phyloP scores from a whole-genome alignment of 768 basidiomycete species.

The Cystofilobasidium bisporidii region DNA sequence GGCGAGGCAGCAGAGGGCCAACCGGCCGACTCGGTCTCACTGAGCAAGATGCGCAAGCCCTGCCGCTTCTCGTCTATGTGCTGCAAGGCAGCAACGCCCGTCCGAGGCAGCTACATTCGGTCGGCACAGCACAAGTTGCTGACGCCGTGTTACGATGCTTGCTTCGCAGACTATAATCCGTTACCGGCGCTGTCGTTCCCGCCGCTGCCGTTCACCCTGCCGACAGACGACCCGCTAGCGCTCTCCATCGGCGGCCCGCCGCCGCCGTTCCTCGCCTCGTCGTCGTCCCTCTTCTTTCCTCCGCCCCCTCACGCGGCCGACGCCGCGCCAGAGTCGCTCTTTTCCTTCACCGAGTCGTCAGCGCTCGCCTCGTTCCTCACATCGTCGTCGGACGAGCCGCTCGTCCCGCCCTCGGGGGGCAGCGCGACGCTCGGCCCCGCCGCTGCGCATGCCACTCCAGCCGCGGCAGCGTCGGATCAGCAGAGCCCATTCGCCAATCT shows the following conservation, averaged over 20 bases:
- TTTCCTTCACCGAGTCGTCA: constrained; percentile 21
- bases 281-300: constrained; percentile 1
- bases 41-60: too few relatives aligned
- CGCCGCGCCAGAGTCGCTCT: constrained; percentile 5
- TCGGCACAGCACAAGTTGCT: too few relatives aligned
- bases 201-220: constrained; percentile 20
- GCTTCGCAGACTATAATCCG: constrained; percentile 27
- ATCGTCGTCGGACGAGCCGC: constrained; percentile 10
- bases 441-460: neutral
- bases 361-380: constrained; percentile 25
- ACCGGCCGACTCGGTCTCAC: too few relatives aligned
- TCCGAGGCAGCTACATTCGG: too few relatives aligned
- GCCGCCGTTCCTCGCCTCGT: neutral
- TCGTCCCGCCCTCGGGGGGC: neutral
- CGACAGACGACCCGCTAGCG: constrained; percentile 3
- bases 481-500: constrained; percentile 14
- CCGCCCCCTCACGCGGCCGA: neutral
- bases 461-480: neutral
- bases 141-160: too few relatives aligned
- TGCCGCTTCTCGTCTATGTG: too few relatives aligned
- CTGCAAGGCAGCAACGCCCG: too few relatives aligned
- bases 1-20: too few relatives aligned
- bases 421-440: neutral
- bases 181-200: constrained; percentile 11
- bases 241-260: neutral